Percentiles rank a stretch among this genome's conserved stretches.
Conservation (phyloP, 805 yeast species). For the Spathaspora arborariae region DNA sequence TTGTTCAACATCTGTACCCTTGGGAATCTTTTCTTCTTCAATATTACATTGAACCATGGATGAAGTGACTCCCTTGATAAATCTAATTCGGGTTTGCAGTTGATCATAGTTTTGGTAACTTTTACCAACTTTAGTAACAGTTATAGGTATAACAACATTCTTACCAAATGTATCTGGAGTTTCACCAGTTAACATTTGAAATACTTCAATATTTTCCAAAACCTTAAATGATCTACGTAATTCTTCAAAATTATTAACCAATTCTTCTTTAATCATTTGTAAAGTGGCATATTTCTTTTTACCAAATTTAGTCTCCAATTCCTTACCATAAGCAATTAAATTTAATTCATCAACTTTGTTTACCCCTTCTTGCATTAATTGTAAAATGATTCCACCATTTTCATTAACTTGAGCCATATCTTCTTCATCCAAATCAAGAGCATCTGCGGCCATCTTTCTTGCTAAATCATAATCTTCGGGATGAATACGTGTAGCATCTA, state of each 20-base stretch:
- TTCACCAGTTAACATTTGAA: slow-evolving; percentile 89
- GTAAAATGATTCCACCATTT: slow-evolving; percentile 67
- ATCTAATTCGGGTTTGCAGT: slow-evolving; percentile 42
- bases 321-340: slow-evolving; percentile 88
- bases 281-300: slow-evolving; percentile 75
- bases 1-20: slow-evolving; percentile 38
- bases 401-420: slow-evolving; percentile 77
- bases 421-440: slow-evolving; percentile 92
- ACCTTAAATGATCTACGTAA: slow-evolving; percentile 68
- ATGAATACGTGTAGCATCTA: slow-evolving; percentile 94
- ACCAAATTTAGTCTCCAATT: slow-evolving; percentile 68
- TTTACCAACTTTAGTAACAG: slow-evolving; percentile 66
- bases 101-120: slow-evolving; percentile 40
- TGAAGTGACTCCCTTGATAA: slow-evolving; percentile 37
- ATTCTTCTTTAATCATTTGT: slow-evolving; percentile 80
- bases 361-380: slow-evolving; percentile 67
- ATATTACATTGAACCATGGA: slow-evolving; percentile 41
- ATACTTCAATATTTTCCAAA: slow-evolving; percentile 67
- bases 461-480: slow-evolving; percentile 98
- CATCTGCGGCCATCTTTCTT: slow-evolving; percentile 97
- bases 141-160: slow-evolving; percentile 74
- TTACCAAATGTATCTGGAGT: slow-evolving; percentile 60
- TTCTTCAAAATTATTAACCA: slow-evolving; percentile 85
- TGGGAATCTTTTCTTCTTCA: slow-evolving; percentile 45
- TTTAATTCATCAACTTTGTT: slow-evolving; percentile 80